Conservation (phyloP, 2,329 filamentous ascomycete genomes). For the Cadophora malorum region DNA sequence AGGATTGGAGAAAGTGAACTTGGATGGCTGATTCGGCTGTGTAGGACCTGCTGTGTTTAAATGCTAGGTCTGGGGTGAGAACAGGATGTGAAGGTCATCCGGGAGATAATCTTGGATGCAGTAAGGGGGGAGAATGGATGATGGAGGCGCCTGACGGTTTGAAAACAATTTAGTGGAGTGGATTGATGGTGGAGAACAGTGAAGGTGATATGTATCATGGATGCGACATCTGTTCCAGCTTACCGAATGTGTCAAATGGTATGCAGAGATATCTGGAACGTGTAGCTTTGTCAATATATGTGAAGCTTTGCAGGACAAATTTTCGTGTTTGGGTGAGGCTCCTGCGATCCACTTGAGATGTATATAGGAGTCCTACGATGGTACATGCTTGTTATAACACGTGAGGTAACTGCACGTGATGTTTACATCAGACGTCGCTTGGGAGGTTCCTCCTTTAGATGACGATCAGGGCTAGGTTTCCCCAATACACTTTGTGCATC, state of each 20-base stretch:
- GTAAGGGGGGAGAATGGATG: neutral
- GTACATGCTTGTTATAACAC: too few species aligned
- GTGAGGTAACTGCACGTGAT: neutral
- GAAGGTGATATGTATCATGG: neutral
- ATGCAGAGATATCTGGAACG: neutral
- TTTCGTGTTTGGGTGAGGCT: too few species aligned
- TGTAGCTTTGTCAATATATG: neutral
- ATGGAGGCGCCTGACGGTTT: neutral
- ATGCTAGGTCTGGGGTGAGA: neutral
- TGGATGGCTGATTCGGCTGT: neutral
- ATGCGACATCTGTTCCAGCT: neutral
- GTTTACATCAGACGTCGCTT: neutral
- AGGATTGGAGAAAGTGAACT: neutral
- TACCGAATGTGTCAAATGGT: neutral
- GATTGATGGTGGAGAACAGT: neutral
- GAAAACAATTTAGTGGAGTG: neutral
- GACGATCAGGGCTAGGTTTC: neutral
- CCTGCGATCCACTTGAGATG: too few species aligned
- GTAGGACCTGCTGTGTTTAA: neutral
- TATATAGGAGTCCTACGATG: neutral
- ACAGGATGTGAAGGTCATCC: neutral
- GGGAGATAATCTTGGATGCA: neutral
- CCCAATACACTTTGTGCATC: too few species aligned
- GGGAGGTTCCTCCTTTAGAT: neutral
- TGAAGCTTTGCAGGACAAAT: neutral